Base-by-base conservation (phyloP, 1,284 basidiomycete genomes). In the Bondarzewia mesenterica region DNA sequence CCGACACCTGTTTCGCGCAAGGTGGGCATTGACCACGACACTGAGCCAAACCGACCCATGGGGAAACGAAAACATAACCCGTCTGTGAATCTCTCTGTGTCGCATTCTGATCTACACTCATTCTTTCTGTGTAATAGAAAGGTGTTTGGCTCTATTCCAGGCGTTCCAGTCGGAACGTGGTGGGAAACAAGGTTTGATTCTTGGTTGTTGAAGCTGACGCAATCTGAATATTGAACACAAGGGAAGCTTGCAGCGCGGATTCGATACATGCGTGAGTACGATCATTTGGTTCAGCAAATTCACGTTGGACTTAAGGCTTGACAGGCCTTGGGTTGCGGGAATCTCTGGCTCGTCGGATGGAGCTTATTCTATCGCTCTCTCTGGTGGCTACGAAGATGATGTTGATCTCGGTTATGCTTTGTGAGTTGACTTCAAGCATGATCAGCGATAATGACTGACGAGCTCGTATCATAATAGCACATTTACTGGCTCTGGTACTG, bases 321-420 rank as follows among this genome's bases (percentile, higher is more conserved):
- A 12, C 4, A 56, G 85, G 1, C 89, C 89, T 0, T 82, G 77
- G 72, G 89, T 92, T 1, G 84, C 75, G 22, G 89, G 89, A 0
- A 92, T 93, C 32, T 68, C 82, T 8, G 74, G 76, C 3, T 79
- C 81, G 3, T 65, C 67, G 1, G 52, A 80, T 1, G 89, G 90
- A 2, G 87, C 87, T 6, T 87, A 84, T 58, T 87, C 83, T 44
- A 74, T 93, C 7, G 88, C 84, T 2, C 72, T 93, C 6, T 89
- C 85, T 41, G 89, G 89, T 14, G 87, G 87, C 2, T 93, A 92
- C 55, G 85, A 88, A 36, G 89, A 92, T 50, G 89, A 92, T 55
- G 75, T 91, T 18, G 89, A 92, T 54, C 61, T 81, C 3, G 89
- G 89, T 46, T 80, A 89, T 50, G 82, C 72, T 4, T 90, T 92